These are phyloP conservation scores for Sporothrix protearum DNA, from an alignment of 2,329 filamentous ascomycete species.

Conservation along the genomic window DNA sequence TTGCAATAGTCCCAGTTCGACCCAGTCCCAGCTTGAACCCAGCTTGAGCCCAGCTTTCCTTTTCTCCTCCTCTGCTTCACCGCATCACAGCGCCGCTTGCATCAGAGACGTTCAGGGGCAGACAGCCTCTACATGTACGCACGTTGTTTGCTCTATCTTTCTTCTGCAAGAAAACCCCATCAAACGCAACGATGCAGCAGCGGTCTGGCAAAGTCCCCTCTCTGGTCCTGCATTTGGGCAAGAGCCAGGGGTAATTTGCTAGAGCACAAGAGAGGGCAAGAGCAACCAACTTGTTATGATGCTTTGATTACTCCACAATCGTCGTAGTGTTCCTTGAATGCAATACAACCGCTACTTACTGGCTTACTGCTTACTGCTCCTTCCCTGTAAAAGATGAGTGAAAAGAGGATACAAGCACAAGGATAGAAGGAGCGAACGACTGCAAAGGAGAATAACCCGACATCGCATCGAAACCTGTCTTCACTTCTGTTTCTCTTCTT, in stretches of 20 bases:
- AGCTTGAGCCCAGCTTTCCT: not conserved
- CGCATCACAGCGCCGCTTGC: slow-evolving; percentile 11
- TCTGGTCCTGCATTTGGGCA: slow-evolving; percentile 4
- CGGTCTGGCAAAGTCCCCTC: not conserved
- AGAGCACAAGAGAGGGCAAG: not conserved
- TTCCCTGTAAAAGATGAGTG: not conserved
- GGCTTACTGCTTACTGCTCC: not conserved
- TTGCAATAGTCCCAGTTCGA: not conserved
- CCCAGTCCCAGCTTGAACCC: not conserved
- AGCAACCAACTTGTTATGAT: no score
- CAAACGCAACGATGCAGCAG: not conserved
- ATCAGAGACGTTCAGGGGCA: not conserved
- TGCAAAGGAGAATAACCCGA: not conserved
- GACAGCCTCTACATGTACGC: not conserved
- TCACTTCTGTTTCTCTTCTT: not conserved
- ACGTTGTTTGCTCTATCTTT: not conserved
- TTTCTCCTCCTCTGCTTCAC: not conserved
- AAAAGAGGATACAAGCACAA: not conserved
- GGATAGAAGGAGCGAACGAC: not conserved
- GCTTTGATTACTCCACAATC: no score
- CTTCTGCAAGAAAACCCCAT: slow-evolving; percentile 5
- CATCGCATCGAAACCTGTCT: not conserved
- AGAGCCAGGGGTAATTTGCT: slow-evolving; percentile 1
- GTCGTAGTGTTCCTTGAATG: no score
- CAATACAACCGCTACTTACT: no score